Base-by-base conservation (phyloP, 108 stramenopile genomes). In the Aurantiochytrium sp. region DNA sequence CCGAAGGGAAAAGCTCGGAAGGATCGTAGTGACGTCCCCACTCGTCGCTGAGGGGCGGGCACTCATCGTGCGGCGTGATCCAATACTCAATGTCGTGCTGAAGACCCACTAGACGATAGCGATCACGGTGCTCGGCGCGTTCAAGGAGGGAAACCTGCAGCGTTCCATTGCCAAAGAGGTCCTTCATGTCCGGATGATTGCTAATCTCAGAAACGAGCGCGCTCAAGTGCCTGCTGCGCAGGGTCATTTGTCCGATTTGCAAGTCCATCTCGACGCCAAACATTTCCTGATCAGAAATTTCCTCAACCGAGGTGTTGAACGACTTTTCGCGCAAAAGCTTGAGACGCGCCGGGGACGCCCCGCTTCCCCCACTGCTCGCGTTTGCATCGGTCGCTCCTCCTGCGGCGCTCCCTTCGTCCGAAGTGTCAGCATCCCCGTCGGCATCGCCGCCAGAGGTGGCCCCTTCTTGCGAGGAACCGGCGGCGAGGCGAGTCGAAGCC, bases 181-280 rank as follows among this genome's bases (percentile, higher is more conserved):
- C 35, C 49, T 71, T 88, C 60, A 90, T 83, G 87, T 90, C 90
- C 43, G 60, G 87, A 35, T 90, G 87, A 14, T 88, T 88, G 44
- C 72, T 58, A 44, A 90, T 55, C 23, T 88, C 64, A 6, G 90
- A 23, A 5, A n/a, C 8, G 19, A 90, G 72, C 29, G 90, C 90
- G 8, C 83, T 42, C 69, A 90, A 4, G 44, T 90, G 90, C 49
- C 87, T n/a, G n/a, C 59, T 60, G 25, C 90, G 59, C 87, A 90
- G 53, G 35, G 90, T 90, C 90, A 90, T 90, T 43, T 90, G 90
- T 4, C 90, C 90, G 45, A 90, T 42, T 51, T 90, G 90, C 16
- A 88, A 21, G 43, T 90, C 90, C 58, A 90, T 90, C 58, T 90
- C 90, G 44, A 90, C 90, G 58, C 90, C 90, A 28, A 90, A 58